A percentile compares a stretch with the other conserved stretches of the same genome.
Evolutionary conservation across 495 filamentous ascomycete genomes (phyloP).

Genomic region (Penicillium maclennaniae): DNA sequence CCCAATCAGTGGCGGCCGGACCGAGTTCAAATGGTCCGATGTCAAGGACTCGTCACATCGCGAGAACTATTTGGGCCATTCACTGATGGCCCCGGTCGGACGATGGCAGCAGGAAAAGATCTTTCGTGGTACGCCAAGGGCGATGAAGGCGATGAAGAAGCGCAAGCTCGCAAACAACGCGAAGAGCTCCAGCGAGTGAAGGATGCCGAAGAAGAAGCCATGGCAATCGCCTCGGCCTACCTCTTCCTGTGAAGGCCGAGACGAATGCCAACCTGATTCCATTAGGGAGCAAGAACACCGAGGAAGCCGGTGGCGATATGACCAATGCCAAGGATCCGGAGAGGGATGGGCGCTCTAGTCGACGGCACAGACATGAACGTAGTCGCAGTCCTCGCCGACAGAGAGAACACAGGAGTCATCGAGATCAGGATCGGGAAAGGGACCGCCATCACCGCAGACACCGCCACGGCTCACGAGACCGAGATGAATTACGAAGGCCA

Average conservation of each 20-base stretch:
- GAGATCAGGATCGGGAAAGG: conserved; percentile 27
- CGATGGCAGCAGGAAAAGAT: conserved; percentile 91
- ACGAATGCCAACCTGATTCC: conserved; percentile 44
- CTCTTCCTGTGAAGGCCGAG: conserved; percentile 47
- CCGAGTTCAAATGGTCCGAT: conserved; percentile 94
- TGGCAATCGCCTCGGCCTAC: conserved; percentile 78
- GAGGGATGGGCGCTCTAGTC: conserved; percentile 21
- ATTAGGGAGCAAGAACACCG: conserved; percentile 31
- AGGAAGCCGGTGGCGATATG: conserved; percentile 22
- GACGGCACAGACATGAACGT: conserved; percentile 29
- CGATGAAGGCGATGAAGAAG: conserved; percentile 54
- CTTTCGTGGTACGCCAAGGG: conserved; percentile 84
- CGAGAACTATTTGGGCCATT: conserved; percentile 97
- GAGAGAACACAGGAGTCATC: conserved; percentile 33
- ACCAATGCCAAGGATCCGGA: conserved; percentile 19
- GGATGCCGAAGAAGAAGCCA: conserved; percentile 88
- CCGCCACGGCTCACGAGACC: conserved; percentile 28
- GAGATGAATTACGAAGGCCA: conserved; percentile 23
- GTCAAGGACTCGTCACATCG: conserved; percentile 82
- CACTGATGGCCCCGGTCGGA: conserved; percentile 89
- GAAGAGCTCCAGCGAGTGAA: conserved; percentile 78
- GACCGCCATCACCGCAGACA: conserved; percentile 31
- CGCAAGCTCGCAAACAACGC: conserved; percentile 58
- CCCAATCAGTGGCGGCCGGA: conserved; percentile 69
- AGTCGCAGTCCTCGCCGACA: conserved; percentile 34